These are phyloP conservation scores for Piromyces finnis DNA, from an alignment of 192 early-diverging fungal genomes.

Conservation along the genomic window DNA sequence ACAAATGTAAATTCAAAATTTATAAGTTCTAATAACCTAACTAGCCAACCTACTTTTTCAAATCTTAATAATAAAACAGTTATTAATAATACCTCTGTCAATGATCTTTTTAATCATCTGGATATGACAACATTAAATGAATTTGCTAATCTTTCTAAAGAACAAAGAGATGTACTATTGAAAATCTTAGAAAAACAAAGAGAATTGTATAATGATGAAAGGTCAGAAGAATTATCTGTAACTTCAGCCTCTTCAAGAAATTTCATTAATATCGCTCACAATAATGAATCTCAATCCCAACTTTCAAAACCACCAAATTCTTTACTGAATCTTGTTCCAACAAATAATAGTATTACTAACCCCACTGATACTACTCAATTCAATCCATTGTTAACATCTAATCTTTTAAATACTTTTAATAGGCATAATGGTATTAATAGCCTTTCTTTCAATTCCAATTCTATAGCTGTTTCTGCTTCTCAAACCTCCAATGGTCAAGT, in stretches of 20 bases:
- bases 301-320: background rate
- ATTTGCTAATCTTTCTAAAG: background rate
- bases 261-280: background rate
- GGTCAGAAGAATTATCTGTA: background rate
- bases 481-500: too few species aligned
- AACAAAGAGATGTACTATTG: background rate
- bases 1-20: too few species aligned
- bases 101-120: background rate
- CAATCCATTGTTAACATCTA: too few species aligned
- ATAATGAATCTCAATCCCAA: background rate
- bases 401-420: too few species aligned
- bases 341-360: too few species aligned
- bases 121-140: background rate
- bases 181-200: background rate
- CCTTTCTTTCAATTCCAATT: too few species aligned
- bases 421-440: too few species aligned
- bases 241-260: background rate
- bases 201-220: background rate
- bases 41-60: too few species aligned
- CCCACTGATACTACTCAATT: too few species aligned
- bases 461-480: too few species aligned
- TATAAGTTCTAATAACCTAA: too few species aligned
- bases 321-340: background rate
- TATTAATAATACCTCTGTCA: background rate
- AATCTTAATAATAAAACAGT: too few species aligned